Conservation (phyloP, 495 filamentous ascomycete species). For the Xylaria sp. region DNA sequence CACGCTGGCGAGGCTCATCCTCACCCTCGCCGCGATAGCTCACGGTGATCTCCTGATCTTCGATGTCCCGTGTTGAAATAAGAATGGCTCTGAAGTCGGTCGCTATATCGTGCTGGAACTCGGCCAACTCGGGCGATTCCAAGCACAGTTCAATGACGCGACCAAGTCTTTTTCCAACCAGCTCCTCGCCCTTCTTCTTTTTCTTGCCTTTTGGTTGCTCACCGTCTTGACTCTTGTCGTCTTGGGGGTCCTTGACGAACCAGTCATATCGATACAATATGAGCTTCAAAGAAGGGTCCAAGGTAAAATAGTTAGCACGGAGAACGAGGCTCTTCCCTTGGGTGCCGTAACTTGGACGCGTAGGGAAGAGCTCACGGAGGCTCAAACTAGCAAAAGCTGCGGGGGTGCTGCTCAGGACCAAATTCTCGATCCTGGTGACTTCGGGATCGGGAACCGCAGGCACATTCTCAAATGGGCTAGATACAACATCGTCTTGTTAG, state of each 20-base stretch:
- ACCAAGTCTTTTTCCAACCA: slow-evolving; percentile 41
- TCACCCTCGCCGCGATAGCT: slow-evolving; percentile 51
- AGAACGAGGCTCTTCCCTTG: slow-evolving; percentile 51
- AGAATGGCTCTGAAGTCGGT: slow-evolving; percentile 57
- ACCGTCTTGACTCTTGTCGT: no score
- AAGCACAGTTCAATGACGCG: slow-evolving; percentile 57
- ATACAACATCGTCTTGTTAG: not conserved
- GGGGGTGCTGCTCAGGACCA: not conserved
- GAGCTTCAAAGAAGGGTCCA: slow-evolving; percentile 43
- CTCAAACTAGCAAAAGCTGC: not conserved
- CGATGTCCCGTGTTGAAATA: slow-evolving; percentile 41
- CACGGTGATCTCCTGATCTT: slow-evolving; percentile 37
- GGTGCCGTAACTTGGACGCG: slow-evolving; percentile 62
- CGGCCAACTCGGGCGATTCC: slow-evolving; percentile 35
- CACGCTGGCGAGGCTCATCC: slow-evolving; percentile 45
- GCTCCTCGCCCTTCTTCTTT: not conserved
- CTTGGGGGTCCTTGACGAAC: slow-evolving; percentile 43
- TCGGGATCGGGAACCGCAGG: not conserved
- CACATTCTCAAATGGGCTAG: not conserved
- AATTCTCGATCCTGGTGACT: not conserved
- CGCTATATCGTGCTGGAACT: slow-evolving; percentile 47
- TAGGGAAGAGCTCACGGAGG: slow-evolving; percentile 20
- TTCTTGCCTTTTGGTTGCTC: not conserved
- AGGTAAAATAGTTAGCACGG: slow-evolving; percentile 60
- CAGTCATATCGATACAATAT: slow-evolving; percentile 55